Base-by-base conservation (phyloP, 2,329 filamentous ascomycete genomes). In the Didymella arachidicola region DNA sequence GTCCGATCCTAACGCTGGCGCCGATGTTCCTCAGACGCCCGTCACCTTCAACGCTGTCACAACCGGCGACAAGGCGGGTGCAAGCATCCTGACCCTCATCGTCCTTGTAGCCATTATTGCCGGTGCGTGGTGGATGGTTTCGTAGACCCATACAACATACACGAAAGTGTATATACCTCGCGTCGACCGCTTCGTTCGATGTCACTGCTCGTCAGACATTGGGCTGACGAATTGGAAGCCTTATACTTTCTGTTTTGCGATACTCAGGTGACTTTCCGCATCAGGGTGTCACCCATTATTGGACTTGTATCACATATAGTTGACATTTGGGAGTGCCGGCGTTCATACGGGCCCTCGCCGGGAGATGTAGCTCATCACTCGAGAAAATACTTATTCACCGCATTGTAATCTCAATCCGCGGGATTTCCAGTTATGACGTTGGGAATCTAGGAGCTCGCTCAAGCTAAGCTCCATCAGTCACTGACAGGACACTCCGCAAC, bases 11-110 rank as follows among this genome's bases (percentile, higher is more conserved):
- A 72, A 62, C 32, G 79, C 78, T 8, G 79, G 79, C 44, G 46
- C 61, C 56, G 66, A 75, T 49, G 63, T 64, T 16, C 70, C 74
- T 43, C 65, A 67, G 34, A 66, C 69, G 1, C 72, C 77, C 7
- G 58, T 73, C 22, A 63, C 55, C 1, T 72, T 71, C 56, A 62
- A 73, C 30, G 52, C 53, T 1, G 81, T 88, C 32, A 86, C 84
- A 2, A 81, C 81, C 1, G 86, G 82, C 7, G 90, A 93, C 69
- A 85, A 81, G 61, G 89, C 85, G 7, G 91, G 89, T 11, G 90
- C 90, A 36, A 85, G 85, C 11, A 84, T 92, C 59, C 62, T 87
- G 49, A 93, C 90, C 1, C 74, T 85, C 2, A 47, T 87, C 6
- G 73, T 89, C 3, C 72, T 91, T 1, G 69, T 82, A 6, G 76